phyloP scores from a whole-genome alignment of 345 rosid species.

The Lagerstroemia speciosa region DNA sequence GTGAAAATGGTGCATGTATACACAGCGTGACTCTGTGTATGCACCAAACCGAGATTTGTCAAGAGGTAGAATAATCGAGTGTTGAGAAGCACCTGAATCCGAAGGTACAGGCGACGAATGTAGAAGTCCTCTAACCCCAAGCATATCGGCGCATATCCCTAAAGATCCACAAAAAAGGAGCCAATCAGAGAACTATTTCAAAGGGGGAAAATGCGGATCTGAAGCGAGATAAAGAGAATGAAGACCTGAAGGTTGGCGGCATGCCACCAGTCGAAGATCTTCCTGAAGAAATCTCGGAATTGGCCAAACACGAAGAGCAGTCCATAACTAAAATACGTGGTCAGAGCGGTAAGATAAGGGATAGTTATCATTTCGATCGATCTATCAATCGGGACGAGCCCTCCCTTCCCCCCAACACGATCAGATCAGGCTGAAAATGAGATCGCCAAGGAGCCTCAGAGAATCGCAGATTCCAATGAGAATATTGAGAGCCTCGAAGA shows the following conservation, averaged over 20 bases:
- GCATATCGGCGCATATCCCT: constrained; percentile 95
- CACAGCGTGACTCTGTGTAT: no score
- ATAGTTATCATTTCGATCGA: constrained; percentile 35
- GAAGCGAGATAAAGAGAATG: not conserved
- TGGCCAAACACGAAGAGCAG: constrained; percentile 44
- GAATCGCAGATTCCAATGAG: no score
- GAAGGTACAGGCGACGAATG: constrained; percentile 65
- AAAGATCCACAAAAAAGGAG: not conserved
- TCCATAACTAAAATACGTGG: constrained; percentile 41
- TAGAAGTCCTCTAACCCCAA: constrained; percentile 86
- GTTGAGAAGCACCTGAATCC: constrained; percentile 61
- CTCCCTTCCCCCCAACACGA: not conserved
- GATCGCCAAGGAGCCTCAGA: not conserved
- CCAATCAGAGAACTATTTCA: not conserved
- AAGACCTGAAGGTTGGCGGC: constrained; percentile 28
- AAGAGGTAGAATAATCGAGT: not conserved
- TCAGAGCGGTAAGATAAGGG: constrained; percentile 41
- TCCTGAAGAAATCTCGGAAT: constrained; percentile 40
- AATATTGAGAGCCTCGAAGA: not conserved
- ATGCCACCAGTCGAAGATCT: constrained; percentile 30
- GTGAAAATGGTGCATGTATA: not conserved
- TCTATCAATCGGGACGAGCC: not conserved
- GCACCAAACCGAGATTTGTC: no score
- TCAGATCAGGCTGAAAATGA: not conserved
- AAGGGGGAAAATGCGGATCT: not conserved